Base-by-base conservation (phyloP, 768 basidiomycete genomes). In the Hygrophorus pudorinus region DNA sequence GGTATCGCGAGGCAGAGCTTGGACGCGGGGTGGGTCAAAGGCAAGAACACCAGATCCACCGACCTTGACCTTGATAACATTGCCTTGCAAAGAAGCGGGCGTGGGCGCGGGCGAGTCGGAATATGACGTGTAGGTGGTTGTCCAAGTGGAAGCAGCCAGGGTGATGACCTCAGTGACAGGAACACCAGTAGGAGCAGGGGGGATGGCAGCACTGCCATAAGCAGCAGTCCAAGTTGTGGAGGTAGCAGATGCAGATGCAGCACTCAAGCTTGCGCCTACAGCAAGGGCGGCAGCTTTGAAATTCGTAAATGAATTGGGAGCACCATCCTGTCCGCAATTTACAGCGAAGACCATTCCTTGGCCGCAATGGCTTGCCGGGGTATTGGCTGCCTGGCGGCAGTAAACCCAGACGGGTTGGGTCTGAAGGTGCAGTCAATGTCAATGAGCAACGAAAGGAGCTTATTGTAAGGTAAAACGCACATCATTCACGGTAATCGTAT, bases 341-440 rank as follows among this genome's bases (percentile, higher is more conserved):
- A 80, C 69, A 14, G 76, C 71, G 55, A 80, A 79, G 34, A 82
- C 76, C 78, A 82, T 81, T 52, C 78, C 79, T 48, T 61, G 52
- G 44, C 77, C 76, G 51, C 80, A 81, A 57, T 82, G 79, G 46
- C 67, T 71, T 29, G 57, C 63, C 4, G 76, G 63, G 2, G 71
- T 74, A 32, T 67, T 63, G 34, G 62, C 66, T 41, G 62, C 72
- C 51, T 81, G 79, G 34, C 59, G 60, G 56, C 79, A 81, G 64
- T 71, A 73, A 3, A 78, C 63, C 79, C 78, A 80, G 30, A 77
- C 61, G 3, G 78, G 78, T 30, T 67, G 52, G 5, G 72, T 76
- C 76, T 77, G n/a, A 45, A 27, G 45, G 41, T 41, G 24, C 17
- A 20, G 42, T 44, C 35, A 44, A 48, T 44, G 7, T 17, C 11